A percentile compares a stretch with the other conserved stretches of the same genome.
Evolutionary conservation across 2,329 filamentous ascomycete species (phyloP).

Genomic region (Trichoderma hamatum): DNA sequence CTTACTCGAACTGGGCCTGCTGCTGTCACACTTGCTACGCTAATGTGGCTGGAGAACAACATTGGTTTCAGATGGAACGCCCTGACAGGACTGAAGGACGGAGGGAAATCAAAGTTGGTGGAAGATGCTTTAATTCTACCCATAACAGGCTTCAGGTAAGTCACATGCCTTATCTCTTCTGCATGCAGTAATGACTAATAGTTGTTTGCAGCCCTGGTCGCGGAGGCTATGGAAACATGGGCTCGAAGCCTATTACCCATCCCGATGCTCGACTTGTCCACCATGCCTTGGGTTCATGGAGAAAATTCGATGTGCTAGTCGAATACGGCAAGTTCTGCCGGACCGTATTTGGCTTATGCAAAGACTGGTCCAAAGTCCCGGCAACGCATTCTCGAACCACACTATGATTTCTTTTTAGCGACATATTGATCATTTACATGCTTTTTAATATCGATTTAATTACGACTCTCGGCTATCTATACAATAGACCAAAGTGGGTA

Average conservation of each 20-base stretch:
- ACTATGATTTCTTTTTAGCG: background rate
- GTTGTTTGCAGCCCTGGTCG: slow-evolving; percentile 29
- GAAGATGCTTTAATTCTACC: slow-evolving; percentile 32
- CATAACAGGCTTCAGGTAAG: slow-evolving; percentile 34
- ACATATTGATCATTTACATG: background rate
- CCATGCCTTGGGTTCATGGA: slow-evolving; percentile 34
- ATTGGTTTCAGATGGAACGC: slow-evolving; percentile 33
- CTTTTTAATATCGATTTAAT: background rate
- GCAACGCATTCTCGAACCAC: background rate
- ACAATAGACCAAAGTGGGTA: background rate
- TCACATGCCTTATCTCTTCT: background rate
- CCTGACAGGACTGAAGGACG: slow-evolving; percentile 32
- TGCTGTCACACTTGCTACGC: slow-evolving; percentile 32
- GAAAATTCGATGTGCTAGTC: slow-evolving; percentile 30
- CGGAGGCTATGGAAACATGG: slow-evolving; percentile 34
- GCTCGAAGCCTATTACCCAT: slow-evolving; percentile 32
- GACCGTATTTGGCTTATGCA: slow-evolving; percentile 32
- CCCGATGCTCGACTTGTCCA: slow-evolving; percentile 32
- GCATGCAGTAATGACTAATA: background rate
- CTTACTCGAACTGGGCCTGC: slow-evolving; percentile 34
- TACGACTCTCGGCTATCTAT: background rate
- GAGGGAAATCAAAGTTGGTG: slow-evolving; percentile 32
- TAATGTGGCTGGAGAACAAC: slow-evolving; percentile 30
- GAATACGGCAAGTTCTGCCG: slow-evolving; percentile 35
- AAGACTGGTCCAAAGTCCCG: slow-evolving; percentile 32